These are phyloP conservation scores for Silybum marianum DNA, from an alignment of 129 eudicot species.

Conservation along the genomic window DNA sequence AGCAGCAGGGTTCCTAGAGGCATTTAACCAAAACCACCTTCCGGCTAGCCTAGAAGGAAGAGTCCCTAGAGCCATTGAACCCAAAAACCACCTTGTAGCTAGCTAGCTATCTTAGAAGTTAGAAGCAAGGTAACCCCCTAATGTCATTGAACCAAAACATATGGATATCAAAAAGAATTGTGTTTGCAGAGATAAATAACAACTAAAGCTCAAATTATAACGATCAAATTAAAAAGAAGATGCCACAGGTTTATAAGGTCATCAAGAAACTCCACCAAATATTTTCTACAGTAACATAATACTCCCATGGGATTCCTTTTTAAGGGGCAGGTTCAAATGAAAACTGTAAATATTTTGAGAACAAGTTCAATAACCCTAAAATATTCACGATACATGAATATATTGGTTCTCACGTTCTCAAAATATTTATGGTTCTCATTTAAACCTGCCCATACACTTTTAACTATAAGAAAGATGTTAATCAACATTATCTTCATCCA, in stretches of 20 bases:
- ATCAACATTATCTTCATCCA: constrained; percentile 1
- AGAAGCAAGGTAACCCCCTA: too few species aligned
- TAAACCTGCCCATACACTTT: background rate
- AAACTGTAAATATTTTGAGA: too few species aligned
- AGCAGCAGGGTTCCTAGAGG: background rate
- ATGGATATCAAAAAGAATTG: background rate
- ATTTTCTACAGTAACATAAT: background rate
- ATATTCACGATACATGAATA: too few species aligned
- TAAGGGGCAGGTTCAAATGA: background rate
- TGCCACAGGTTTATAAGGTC: background rate
- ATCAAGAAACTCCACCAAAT: background rate
- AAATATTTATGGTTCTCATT: background rate
- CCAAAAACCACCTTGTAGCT: too few species aligned
- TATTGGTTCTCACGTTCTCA: background rate
- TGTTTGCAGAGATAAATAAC: background rate
- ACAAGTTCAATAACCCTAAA: too few species aligned
- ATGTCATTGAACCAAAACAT: too few species aligned
- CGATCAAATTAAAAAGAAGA: too few species aligned
- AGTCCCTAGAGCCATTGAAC: too few species aligned
- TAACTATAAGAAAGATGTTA: background rate
- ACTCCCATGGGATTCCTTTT: background rate
- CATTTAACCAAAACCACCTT: background rate
- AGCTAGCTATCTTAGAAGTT: too few species aligned
- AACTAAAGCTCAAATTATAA: too few species aligned
- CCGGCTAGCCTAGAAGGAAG: background rate